These are phyloP conservation scores for Misopates orontium DNA, from an alignment of 257 asterid species.

Conservation along the genomic window DNA sequence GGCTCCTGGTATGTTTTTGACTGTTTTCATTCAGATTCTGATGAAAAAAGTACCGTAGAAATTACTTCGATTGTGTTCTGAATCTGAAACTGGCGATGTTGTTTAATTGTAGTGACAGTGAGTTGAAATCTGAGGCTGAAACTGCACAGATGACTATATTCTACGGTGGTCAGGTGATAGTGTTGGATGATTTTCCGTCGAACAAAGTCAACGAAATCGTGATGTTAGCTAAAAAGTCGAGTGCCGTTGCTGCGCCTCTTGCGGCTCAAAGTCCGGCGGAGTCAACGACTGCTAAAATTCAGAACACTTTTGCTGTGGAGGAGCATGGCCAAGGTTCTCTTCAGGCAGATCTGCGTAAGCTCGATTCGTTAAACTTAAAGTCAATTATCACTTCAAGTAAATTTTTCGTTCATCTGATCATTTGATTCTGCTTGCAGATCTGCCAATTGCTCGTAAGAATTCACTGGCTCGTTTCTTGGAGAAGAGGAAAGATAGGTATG, in stretches of 20 bases:
- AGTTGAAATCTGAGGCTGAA: constrained; percentile 23
- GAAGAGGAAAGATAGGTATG: constrained; percentile 57
- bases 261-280: constrained; percentile 35
- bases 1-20: constrained; percentile 26
- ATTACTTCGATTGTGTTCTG: no score
- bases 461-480: constrained; percentile 63
- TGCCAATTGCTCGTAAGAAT: constrained; percentile 58
- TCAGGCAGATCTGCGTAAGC: no score
- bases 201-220: constrained; percentile 49
- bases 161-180: constrained; percentile 48
- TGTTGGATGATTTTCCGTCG: constrained; percentile 40
- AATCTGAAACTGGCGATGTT: neutral
- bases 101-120: constrained; percentile 16
- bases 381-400: no score
- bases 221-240: constrained; percentile 32
- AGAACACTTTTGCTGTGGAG: constrained; percentile 28
- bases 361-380: no score
- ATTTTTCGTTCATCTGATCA: no score
- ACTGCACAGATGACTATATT: constrained; percentile 52
- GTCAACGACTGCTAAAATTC: constrained; percentile 31
- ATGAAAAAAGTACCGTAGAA: no score
- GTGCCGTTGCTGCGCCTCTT: constrained; percentile 24
- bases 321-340: neutral
- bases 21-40: neutral
- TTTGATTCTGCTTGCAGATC: constrained; percentile 34